Percentiles rank a stretch among this genome's conserved stretches.
Conservation (phyloP, 2,329 filamentous ascomycete genomes). For the Talaromyces atroroseus region DNA sequence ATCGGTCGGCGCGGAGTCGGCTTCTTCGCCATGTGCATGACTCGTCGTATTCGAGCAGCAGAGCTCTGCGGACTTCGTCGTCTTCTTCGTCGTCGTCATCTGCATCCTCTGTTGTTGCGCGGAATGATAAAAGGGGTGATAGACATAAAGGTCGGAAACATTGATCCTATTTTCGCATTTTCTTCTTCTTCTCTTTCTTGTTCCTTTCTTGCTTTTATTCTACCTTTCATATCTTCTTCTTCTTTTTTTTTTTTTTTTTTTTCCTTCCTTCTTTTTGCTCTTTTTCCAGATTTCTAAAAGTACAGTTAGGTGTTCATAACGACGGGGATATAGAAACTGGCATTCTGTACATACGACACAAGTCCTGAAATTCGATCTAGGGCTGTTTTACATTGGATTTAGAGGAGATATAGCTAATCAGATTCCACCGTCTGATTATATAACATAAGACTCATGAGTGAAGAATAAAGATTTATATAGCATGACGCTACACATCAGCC, state of each 20-base stretch:
- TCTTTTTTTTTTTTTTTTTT: neutral
- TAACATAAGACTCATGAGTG: no score
- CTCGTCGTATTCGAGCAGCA: slow-evolving; percentile 19
- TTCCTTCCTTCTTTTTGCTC: neutral
- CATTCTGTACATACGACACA: neutral
- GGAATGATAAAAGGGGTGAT: slow-evolving; percentile 1
- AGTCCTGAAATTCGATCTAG: no score
- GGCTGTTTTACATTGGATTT: no score
- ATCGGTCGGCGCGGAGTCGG: slow-evolving; percentile 11
- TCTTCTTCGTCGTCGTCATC: slow-evolving; percentile 3
- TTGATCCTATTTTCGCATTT: slow-evolving; percentile 9
- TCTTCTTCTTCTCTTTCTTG: slow-evolving; percentile 9
- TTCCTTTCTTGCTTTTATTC: slow-evolving; percentile 12
- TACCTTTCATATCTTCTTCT: neutral
- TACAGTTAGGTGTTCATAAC: neutral
- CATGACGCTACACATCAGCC: no score
- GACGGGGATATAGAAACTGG: neutral
- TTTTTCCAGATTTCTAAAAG: neutral
- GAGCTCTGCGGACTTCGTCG: slow-evolving; percentile 1
- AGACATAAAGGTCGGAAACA: slow-evolving; percentile 9
- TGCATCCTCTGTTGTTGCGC: neutral
- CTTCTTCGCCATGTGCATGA: slow-evolving; percentile 13
- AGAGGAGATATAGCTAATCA: no score
- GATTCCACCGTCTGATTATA: no score
- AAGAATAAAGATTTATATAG: no score